Conservation (phyloP, 2,329 filamentous ascomycete species). For the Pseudocercospora vitis region DNA sequence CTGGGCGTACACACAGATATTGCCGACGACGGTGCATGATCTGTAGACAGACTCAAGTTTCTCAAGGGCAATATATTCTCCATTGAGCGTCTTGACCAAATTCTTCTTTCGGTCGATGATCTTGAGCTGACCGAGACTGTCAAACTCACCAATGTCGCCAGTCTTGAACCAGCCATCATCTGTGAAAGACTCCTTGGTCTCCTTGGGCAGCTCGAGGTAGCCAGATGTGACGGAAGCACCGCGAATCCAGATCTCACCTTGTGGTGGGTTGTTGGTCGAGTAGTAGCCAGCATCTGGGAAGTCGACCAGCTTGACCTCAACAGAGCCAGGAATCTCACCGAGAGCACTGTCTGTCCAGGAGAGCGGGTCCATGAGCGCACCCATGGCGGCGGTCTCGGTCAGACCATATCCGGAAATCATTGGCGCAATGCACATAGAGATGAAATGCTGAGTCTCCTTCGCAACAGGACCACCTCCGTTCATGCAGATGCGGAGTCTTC, state of each 20-base stretch:
- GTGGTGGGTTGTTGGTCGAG: constrained; percentile 70
- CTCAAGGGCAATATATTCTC: constrained; percentile 95
- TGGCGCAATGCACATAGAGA: constrained; percentile 87
- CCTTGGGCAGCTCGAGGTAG: constrained; percentile 83
- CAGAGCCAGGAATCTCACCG: constrained; percentile 71
- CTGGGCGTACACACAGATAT: constrained; percentile 85
- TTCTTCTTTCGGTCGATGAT: constrained; percentile 99
- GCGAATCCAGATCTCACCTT: constrained; percentile 90
- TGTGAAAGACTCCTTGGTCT: constrained; percentile 74
- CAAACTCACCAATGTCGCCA: constrained; percentile 91
- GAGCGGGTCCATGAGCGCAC: constrained; percentile 77
- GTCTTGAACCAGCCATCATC: constrained; percentile 95
- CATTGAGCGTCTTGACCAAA: constrained; percentile 89
- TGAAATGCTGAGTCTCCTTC: constrained; percentile 82
- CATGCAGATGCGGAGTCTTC: constrained; percentile 82
- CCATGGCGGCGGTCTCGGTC: constrained; percentile 79
- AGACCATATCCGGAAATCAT: constrained; percentile 95
- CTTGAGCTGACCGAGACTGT: constrained; percentile 72
- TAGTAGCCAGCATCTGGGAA: constrained; percentile 86
- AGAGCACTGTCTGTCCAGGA: constrained; percentile 77
- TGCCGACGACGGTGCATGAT: constrained; percentile 72
- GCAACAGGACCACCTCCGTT: constrained; percentile 92
- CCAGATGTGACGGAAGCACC: constrained; percentile 71
- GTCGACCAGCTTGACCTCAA: constrained; percentile 91
- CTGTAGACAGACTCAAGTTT: constrained; percentile 92